Conservation (phyloP, 768 basidiomycete species). For the Boletus reticuloceps region DNA sequence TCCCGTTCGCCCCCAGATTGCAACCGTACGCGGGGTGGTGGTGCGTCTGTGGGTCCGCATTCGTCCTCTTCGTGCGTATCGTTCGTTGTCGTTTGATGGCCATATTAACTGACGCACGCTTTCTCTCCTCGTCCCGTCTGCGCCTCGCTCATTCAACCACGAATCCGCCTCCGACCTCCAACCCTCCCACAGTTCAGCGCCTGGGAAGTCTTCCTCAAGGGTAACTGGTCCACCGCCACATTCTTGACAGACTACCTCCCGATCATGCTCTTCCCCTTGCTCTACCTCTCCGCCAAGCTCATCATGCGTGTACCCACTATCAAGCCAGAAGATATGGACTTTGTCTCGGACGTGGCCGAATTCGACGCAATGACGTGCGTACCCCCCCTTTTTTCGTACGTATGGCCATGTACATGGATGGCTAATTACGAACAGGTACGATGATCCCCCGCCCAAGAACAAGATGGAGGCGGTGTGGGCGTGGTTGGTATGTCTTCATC, state of each 20-base stretch:
- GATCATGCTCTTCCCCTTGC: slow-evolving; percentile 44
- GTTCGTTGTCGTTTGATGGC: not conserved
- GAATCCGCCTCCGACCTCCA: not conserved
- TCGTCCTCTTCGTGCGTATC: slow-evolving; percentile 37
- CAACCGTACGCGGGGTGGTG: slow-evolving; percentile 45
- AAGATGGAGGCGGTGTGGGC: slow-evolving; percentile 25
- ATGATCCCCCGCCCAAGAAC: slow-evolving; percentile 31
- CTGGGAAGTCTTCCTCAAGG: slow-evolving; percentile 41
- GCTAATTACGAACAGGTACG: slow-evolving; percentile 13
- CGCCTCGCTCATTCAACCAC: not conserved
- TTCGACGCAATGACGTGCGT: slow-evolving; percentile 31
- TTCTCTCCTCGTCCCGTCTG: too few species aligned
- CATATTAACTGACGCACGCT: not conserved
- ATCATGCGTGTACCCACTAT: slow-evolving; percentile 11
- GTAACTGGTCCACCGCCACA: slow-evolving; percentile 35
- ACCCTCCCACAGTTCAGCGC: slow-evolving; percentile 33
- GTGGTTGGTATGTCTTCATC: slow-evolving; percentile 24
- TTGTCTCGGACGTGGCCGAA: slow-evolving; percentile 23
- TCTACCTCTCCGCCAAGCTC: slow-evolving; percentile 37
- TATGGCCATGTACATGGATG: not conserved
- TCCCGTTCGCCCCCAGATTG: slow-evolving; percentile 44
- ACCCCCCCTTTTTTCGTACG: not conserved
- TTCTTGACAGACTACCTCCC: slow-evolving; percentile 46
- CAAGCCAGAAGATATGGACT: slow-evolving; percentile 26
- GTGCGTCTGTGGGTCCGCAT: slow-evolving; percentile 24